Evolutionary conservation across 2,329 filamentous ascomycete species (phyloP).

Genomic region (Phyllosticta capitalensis): DNA sequence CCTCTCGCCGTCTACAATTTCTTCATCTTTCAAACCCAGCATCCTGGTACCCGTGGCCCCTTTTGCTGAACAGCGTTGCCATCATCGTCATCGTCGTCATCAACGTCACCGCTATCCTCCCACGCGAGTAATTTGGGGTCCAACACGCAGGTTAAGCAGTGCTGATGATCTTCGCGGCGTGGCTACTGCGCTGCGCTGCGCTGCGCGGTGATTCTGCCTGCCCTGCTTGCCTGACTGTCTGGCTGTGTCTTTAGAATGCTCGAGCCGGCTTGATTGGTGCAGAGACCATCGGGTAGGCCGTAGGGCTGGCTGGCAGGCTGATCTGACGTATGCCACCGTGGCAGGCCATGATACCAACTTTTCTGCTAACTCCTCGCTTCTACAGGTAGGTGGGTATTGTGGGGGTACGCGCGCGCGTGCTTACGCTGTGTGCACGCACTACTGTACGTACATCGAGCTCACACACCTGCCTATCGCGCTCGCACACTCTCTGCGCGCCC

Average conservation of each 20-base stretch:
- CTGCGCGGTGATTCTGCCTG: background rate
- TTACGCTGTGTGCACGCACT: background rate
- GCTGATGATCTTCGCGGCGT: background rate
- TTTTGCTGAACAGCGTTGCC: background rate
- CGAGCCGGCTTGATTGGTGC: background rate
- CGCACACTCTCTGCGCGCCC: background rate
- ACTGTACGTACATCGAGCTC: background rate
- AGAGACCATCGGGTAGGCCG: background rate
- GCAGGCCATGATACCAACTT: background rate
- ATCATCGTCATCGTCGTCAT: background rate
- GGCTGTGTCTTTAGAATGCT: too few species aligned
- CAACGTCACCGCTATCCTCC: background rate
- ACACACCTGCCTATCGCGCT: background rate
- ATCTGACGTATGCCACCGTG: background rate
- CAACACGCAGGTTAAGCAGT: background rate
- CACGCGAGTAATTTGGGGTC: background rate
- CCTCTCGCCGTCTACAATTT: background rate
- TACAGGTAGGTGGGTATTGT: background rate
- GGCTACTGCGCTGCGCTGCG: too few species aligned
- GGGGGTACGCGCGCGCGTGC: background rate
- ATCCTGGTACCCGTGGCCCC: background rate
- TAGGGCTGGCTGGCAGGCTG: background rate
- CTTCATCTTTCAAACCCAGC: background rate
- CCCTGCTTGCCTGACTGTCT: background rate
- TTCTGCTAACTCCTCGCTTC: background rate